phyloP scores from a whole-genome alignment of 2,329 filamentous ascomycete genomes.

The Paraconiothyrium brasiliense region DNA sequence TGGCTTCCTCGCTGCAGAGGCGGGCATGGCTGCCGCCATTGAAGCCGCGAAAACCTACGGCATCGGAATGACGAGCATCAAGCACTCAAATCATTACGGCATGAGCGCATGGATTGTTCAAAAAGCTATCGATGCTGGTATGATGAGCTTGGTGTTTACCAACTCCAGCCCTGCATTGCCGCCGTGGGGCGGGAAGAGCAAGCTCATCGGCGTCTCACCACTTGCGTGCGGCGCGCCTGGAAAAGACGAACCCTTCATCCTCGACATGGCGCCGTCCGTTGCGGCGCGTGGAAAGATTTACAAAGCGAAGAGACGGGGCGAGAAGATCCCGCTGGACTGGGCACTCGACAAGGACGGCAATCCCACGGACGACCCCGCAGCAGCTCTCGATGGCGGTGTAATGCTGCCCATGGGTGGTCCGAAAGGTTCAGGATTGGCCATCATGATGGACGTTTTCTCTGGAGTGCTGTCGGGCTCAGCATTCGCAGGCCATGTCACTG shows the following conservation, averaged over 20 bases:
- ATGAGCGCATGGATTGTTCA: slow-evolving; percentile 85
- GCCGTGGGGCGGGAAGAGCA: slow-evolving; percentile 72
- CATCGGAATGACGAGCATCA: slow-evolving; percentile 79
- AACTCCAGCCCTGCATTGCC: slow-evolving; percentile 75
- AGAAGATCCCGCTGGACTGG: slow-evolving; percentile 78
- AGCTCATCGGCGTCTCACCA: slow-evolving; percentile 77
- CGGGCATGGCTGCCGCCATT: slow-evolving; percentile 73
- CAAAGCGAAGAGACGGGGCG: slow-evolving; percentile 72
- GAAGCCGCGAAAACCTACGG: slow-evolving; percentile 71
- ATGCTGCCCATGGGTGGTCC: slow-evolving; percentile 89
- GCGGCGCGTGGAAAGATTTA: slow-evolving; percentile 78
- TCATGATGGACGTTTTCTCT: slow-evolving; percentile 93
- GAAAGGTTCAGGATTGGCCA: slow-evolving; percentile 77
- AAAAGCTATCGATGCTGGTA: slow-evolving; percentile 74
- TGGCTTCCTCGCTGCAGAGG: slow-evolving; percentile 75
- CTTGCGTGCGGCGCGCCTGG: slow-evolving; percentile 79
- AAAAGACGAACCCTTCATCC: slow-evolving; percentile 69
- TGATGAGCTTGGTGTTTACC: slow-evolving; percentile 70
- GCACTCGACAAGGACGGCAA: slow-evolving; percentile 76
- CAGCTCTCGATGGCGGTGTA: slow-evolving; percentile 69
- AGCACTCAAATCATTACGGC: slow-evolving; percentile 83
- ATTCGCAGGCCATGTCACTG: slow-evolving; percentile 79
- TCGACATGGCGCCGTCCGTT: slow-evolving; percentile 78
- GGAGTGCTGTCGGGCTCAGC: slow-evolving; percentile 80
- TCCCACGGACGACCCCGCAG: slow-evolving; percentile 75